A percentile compares a stretch with the other conserved stretches of the same genome.
Evolutionary conservation across 2,329 filamentous ascomycete species (phyloP).

Genomic region (Paecilomyces formosus): DNA sequence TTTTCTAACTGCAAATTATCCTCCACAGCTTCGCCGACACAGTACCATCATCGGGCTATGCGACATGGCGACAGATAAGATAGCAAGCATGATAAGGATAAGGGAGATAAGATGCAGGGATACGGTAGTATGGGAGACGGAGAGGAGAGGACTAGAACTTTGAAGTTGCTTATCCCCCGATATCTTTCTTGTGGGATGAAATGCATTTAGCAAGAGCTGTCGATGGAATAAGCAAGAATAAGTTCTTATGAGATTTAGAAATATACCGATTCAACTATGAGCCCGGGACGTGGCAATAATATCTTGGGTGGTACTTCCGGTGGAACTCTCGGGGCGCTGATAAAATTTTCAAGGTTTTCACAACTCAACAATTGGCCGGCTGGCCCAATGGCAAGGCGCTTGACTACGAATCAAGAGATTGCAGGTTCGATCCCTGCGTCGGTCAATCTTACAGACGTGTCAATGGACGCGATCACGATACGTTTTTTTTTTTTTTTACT

Average conservation of each 20-base stretch:
- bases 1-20: background rate
- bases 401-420: slow-evolving; percentile 48
- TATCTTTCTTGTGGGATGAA: background rate
- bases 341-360: too few relatives aligned
- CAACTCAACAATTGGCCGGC: slow-evolving; percentile 5
- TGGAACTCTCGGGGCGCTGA: too few relatives aligned
- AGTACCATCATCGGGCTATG: background rate
- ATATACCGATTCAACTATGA: too few relatives aligned
- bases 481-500: too few relatives aligned
- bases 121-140: background rate
- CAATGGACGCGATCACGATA: too few relatives aligned
- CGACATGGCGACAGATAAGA: background rate
- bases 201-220: too few relatives aligned
- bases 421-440: slow-evolving; percentile 40
- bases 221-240: too few relatives aligned
- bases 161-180: background rate
- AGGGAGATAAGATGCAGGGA: background rate
- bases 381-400: slow-evolving; percentile 46
- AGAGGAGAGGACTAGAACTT: background rate
- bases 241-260: too few relatives aligned
- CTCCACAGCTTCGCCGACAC: background rate
- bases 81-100: background rate
- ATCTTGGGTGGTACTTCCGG: too few relatives aligned
- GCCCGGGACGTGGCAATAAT: too few relatives aligned
- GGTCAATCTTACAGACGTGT: too few relatives aligned